Conservation (phyloP, 768 basidiomycete genomes). For the Hericium rajendrae region DNA sequence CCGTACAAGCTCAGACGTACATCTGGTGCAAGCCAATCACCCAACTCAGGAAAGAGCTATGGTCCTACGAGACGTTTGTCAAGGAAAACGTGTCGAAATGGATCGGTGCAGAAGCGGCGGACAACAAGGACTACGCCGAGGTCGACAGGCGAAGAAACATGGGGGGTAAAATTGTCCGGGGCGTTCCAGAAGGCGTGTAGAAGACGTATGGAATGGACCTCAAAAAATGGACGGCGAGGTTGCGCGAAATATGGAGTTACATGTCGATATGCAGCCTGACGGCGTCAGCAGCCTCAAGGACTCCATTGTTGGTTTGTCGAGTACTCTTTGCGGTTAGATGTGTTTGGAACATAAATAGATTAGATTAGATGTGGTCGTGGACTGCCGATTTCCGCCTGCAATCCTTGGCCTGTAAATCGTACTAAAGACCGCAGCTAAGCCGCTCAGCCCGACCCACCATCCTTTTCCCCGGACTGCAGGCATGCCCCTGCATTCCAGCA, state of each 20-base stretch:
- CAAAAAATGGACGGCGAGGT: no score
- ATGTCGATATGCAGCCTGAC: no score
- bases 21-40: constrained; percentile 42
- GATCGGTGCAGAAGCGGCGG: constrained; percentile 37
- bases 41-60: constrained; percentile 48
- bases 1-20: constrained; percentile 60
- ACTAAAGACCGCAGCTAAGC: no score
- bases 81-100: constrained; percentile 69
- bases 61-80: constrained; percentile 81
- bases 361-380: neutral
- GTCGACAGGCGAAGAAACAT: constrained; percentile 31
- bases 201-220: neutral
- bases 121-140: constrained; percentile 36
- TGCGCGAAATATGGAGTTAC: no score
- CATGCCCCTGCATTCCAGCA: neutral
- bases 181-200: neutral
- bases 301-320: no score
- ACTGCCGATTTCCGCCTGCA: neutral
- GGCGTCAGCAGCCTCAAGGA: no score
- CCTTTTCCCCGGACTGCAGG: no score
- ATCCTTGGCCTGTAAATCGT: no score
- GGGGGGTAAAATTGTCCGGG: neutral
- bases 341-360: neutral
- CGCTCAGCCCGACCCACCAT: no score
- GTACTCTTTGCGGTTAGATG: no score